phyloP scores from a whole-genome alignment of 805 yeast species.

The Candida chauliodis region DNA sequence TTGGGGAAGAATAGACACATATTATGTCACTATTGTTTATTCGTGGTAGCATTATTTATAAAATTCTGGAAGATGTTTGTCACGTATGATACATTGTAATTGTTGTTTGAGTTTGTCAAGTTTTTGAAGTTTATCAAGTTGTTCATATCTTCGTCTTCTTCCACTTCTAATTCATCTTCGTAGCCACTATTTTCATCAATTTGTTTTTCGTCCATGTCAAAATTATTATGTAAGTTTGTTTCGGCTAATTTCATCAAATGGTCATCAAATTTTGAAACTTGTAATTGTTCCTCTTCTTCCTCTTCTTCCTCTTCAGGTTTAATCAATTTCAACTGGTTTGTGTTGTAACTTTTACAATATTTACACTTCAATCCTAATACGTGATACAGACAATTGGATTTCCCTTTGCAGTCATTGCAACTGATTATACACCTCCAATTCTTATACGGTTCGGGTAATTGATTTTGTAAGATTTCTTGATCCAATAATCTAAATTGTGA shows the following conservation, averaged over 20 bases:
- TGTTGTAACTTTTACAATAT: slow-evolving; percentile 84
- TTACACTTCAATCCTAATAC: slow-evolving; percentile 84
- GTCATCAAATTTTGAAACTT: slow-evolving; percentile 11
- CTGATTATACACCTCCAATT: slow-evolving; percentile 71
- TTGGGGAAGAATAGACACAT: no score
- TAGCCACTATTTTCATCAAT: slow-evolving; percentile 16
- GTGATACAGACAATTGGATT: slow-evolving; percentile 72
- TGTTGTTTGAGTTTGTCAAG: slow-evolving; percentile 18
- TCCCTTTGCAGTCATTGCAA: slow-evolving; percentile 87
- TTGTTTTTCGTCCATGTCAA: slow-evolving; percentile 32
- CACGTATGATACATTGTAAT: slow-evolving; percentile 29
- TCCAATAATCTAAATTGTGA: slow-evolving; percentile 84
- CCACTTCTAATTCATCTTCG: slow-evolving; percentile 27
- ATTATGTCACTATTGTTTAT: no score
- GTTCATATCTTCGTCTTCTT: slow-evolving; percentile 15
- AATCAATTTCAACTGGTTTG: slow-evolving; percentile 65
- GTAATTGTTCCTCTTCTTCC: slow-evolving; percentile 21
- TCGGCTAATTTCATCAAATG: slow-evolving; percentile 28
- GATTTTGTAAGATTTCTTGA: slow-evolving; percentile 72
- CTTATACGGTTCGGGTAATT: slow-evolving; percentile 75
- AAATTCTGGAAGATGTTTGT: slow-evolving; percentile 36
- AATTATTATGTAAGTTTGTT: slow-evolving; percentile 35
- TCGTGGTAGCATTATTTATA: slow-evolving; percentile 27
- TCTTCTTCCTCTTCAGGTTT: slow-evolving; percentile 59
- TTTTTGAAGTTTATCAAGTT: slow-evolving; percentile 26